A percentile compares a stretch with the other conserved stretches of the same genome.
These are phyloP conservation scores for Candida parachauliodes DNA, from an alignment of 805 yeast species.

Conservation along the genomic window DNA sequence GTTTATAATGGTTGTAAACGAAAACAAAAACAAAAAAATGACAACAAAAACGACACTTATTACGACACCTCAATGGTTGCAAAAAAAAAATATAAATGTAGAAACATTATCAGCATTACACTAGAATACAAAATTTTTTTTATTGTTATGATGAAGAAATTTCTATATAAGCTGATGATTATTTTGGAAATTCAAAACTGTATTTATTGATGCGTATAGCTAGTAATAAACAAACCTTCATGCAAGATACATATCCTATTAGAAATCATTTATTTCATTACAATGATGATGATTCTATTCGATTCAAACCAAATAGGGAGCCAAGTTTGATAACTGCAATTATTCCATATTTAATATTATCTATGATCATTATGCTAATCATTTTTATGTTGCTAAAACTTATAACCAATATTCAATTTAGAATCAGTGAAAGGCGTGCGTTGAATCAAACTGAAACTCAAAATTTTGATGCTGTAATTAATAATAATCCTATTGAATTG, in stretches of 20 bases:
- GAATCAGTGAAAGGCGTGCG: neutral
- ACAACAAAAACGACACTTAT: neutral
- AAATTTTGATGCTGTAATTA: neutral
- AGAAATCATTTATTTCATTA: constrained; percentile 4
- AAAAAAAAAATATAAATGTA: no score
- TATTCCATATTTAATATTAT: constrained; percentile 3
- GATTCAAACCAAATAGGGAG: neutral
- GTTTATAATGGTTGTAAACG: neutral
- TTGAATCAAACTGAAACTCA: neutral
- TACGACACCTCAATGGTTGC: neutral
- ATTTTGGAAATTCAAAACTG: no score
- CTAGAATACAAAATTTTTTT: no score
- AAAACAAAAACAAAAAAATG: neutral
- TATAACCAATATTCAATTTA: neutral
- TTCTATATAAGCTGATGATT: no score
- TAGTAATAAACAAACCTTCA: neutral
- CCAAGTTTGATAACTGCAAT: neutral
- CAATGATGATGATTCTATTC: neutral
- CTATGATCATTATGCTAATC: neutral
- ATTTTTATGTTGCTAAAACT: neutral
- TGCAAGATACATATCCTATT: constrained; percentile 2
- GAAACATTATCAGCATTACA: no score
- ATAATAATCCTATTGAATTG: neutral
- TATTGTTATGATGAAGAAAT: no score
- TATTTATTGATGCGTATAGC: neutral